Base-by-base conservation (phyloP, 1,139 yeast genomes). In the Kazachstania sp. region DNA sequence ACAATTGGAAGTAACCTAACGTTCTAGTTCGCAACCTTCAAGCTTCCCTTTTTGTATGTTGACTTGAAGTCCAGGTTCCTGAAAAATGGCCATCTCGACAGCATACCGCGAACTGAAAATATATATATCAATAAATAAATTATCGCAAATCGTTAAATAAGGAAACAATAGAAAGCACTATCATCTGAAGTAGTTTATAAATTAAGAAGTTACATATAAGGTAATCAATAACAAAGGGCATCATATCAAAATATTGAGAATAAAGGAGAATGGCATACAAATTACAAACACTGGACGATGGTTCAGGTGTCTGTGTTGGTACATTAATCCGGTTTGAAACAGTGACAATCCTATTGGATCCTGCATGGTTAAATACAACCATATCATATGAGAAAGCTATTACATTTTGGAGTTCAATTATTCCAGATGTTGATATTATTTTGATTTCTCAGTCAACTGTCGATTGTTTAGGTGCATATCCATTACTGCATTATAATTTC, bases 361-460 rank as follows among this genome's bases (percentile, higher is more conserved):
- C 90, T 0, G 77, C 82, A 3, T 83, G 90, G 90, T 77, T 78
- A 56, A 84, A 86, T 51, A 62, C 55, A 55, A 70, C 49, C 6
- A 46, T 54, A 4, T 48, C 58, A 1, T 60, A 55, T 45, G 54
- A 54, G 13, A 58, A 53, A 3, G 48, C 58, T 23, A 51, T 62
- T 11, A 43, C 48, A 28, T 72, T 59, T 68, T 71, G 73, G 65
- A 79, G 71, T 67, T 68, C 63, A 45, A 63, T 66, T 53, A 72
- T 68, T 49, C 70, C 77, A 19, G 74, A 76, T 36, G 73, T 83
- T 5, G 87, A 86, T 58, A 67, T 84, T 31, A 77, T 92, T 3
- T 63, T 92, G 5, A 68, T 92, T 18, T 88, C 97, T 1, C 98
- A 92, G 60, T 83, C 97, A 1, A 83, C 95, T 0, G 73, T 83